These are phyloP conservation scores for Nicotiana tabacum DNA, from an alignment of 257 asterid species.

Conservation along the genomic window DNA sequence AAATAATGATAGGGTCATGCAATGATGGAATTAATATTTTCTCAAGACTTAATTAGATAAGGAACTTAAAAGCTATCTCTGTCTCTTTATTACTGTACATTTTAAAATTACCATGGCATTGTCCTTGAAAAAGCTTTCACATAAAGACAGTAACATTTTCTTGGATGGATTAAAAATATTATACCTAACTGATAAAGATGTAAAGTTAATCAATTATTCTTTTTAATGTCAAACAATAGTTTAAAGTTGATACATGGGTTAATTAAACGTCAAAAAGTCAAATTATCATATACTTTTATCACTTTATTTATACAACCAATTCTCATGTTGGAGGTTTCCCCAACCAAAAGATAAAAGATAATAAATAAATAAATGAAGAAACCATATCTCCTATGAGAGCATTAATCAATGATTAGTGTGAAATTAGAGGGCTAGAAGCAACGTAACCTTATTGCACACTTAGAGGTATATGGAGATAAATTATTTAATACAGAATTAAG, in stretches of 20 bases:
- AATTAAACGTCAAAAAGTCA: background rate
- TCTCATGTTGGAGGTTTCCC: background rate
- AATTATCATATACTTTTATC: background rate
- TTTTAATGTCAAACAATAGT: background rate
- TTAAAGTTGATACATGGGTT: background rate
- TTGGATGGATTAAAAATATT: background rate
- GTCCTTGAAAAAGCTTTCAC: background rate
- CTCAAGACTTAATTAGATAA: too few species aligned
- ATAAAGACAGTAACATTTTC: background rate
- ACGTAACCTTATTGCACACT: background rate
- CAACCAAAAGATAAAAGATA: background rate
- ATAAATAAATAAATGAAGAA: background rate
- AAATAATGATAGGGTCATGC: too few species aligned
- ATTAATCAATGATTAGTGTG: background rate
- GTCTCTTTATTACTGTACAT: background rate
- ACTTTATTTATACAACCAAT: background rate
- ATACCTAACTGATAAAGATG: constrained; percentile 7
- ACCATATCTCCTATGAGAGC: background rate
- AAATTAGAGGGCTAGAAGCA: background rate
- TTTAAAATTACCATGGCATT: background rate
- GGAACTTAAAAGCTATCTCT: background rate
- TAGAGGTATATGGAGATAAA: background rate
- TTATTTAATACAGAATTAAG: background rate
- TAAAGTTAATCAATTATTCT: background rate
- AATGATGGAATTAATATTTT: too few species aligned